Percentiles rank a stretch among this genome's conserved stretches.
Evolutionary conservation across 2,329 filamentous ascomycete genomes (phyloP).

Genomic region (Lachnellula occidentalis): DNA sequence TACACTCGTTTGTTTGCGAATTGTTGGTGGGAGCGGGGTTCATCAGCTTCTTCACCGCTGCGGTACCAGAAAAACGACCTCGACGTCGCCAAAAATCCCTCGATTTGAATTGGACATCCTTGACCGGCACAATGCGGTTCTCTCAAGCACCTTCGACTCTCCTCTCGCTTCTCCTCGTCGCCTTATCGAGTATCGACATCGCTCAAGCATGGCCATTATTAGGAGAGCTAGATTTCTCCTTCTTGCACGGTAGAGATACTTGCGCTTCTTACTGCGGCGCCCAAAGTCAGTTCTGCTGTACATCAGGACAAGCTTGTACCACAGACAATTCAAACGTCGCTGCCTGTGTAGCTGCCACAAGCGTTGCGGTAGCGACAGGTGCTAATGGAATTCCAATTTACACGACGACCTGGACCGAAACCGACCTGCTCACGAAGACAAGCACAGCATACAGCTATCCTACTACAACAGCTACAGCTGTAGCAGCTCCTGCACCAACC

Average conservation of each 20-base stretch:
- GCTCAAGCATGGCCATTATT: slow-evolving; percentile 41
- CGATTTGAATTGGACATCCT: slow-evolving; percentile 7
- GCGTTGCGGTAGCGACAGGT: slow-evolving; percentile 36
- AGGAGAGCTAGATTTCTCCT: slow-evolving; percentile 5
- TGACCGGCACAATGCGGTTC: slow-evolving; percentile 33
- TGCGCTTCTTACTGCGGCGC: slow-evolving; percentile 51
- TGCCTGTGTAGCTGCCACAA: slow-evolving; percentile 39
- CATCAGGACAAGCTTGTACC: slow-evolving; percentile 43
- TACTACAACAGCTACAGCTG: slow-evolving; percentile 4
- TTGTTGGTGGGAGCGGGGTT: slow-evolving; percentile 4
- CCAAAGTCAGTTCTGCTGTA: slow-evolving; percentile 52
- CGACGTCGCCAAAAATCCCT: not conserved
- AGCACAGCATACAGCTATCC: slow-evolving; percentile 47
- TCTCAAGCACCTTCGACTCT: slow-evolving; percentile 27
- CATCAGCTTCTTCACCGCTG: slow-evolving; percentile 10
- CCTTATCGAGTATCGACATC: slow-evolving; percentile 35
- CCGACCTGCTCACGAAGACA: slow-evolving; percentile 47
- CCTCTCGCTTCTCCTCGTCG: slow-evolving; percentile 33
- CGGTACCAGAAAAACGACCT: slow-evolving; percentile 1
- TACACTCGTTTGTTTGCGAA: slow-evolving; percentile 17
- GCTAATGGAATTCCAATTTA: slow-evolving; percentile 30
- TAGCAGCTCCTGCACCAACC: slow-evolving; percentile 3
- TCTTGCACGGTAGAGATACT: slow-evolving; percentile 8
- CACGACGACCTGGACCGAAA: slow-evolving; percentile 52
- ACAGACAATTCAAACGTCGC: slow-evolving; percentile 44